Percentiles rank a stretch among this genome's conserved stretches.
Evolutionary conservation across 495 filamentous ascomycete species (phyloP).

Genomic region (Alectoria sarmentosa): DNA sequence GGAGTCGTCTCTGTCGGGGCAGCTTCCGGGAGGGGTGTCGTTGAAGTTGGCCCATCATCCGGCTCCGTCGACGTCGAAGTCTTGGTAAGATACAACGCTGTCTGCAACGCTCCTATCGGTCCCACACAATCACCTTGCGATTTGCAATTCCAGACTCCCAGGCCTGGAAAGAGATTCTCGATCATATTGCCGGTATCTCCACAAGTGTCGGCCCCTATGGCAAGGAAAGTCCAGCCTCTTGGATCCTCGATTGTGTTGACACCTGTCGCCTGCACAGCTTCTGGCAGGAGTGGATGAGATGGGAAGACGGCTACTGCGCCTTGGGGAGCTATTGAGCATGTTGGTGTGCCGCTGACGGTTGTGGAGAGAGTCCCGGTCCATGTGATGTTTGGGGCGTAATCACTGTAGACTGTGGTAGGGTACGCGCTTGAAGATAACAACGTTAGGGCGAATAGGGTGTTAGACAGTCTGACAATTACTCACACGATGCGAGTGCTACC

Average conservation of each 20-base stretch:
- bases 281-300: constrained; percentile 12
- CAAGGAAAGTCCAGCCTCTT: constrained; percentile 11
- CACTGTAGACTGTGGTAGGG: background rate
- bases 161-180: constrained; percentile 7
- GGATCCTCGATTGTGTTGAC: constrained; percentile 7
- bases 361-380: constrained; percentile 7
- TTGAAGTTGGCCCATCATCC: background rate
- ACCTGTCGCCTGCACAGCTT: background rate
- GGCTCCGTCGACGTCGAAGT: constrained; percentile 16
- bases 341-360: constrained; percentile 3
- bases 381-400: constrained; percentile 10
- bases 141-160: constrained; percentile 2
- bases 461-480: background rate
- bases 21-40: too few species aligned
- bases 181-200: background rate
- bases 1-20: background rate
- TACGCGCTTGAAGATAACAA: background rate
- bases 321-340: background rate
- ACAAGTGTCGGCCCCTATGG: background rate
- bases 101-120: background rate
- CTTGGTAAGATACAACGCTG: constrained; percentile 16
- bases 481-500: constrained; percentile 1
- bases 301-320: constrained; percentile 9
- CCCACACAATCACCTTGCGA: background rate
- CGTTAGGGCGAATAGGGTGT: background rate